phyloP scores from a whole-genome alignment of 164 flowering plant species.

The Vitis rupestris region DNA sequence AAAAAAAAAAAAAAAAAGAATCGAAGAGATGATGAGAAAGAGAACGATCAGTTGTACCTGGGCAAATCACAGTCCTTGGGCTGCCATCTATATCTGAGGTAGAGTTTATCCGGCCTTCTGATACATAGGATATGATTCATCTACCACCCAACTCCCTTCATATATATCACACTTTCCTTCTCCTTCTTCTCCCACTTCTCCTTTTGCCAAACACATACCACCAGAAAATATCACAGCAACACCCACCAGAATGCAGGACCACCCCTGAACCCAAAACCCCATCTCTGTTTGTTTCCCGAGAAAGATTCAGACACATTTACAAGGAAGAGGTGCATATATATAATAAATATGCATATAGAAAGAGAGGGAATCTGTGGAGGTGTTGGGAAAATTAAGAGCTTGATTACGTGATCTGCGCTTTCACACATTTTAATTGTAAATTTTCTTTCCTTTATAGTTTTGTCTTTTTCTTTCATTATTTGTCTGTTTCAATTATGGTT shows the following conservation, averaged over 20 bases:
- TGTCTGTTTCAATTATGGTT: too few species aligned
- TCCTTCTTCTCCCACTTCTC: not conserved
- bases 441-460: too few species aligned
- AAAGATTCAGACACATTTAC: not conserved
- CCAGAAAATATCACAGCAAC: not conserved
- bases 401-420: too few species aligned
- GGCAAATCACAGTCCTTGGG: conserved; percentile 33
- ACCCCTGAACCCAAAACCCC: not conserved
- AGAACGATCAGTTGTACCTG: conserved; percentile 18
- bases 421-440: too few species aligned
- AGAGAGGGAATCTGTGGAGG: too few species aligned
- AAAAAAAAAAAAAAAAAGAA: too few species aligned
- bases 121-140: conserved; percentile 35
- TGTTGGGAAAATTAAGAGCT: too few species aligned
- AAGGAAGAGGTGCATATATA: too few species aligned
- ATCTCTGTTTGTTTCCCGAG: conserved; percentile 1
- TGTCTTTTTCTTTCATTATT: too few species aligned
- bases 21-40: not conserved
- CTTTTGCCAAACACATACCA: conserved; percentile 2
- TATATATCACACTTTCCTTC: conserved; percentile 22
- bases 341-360: too few species aligned
- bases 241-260: not conserved
- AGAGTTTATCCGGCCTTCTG: conserved; percentile 23
- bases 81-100: conserved; percentile 41
- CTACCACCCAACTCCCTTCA: conserved; percentile 38